Evolutionary conservation across 257 asterid species (phyloP), one percentile per base, ranked within the genome.

Genomic region (Gardenia jasminoides): DNA sequence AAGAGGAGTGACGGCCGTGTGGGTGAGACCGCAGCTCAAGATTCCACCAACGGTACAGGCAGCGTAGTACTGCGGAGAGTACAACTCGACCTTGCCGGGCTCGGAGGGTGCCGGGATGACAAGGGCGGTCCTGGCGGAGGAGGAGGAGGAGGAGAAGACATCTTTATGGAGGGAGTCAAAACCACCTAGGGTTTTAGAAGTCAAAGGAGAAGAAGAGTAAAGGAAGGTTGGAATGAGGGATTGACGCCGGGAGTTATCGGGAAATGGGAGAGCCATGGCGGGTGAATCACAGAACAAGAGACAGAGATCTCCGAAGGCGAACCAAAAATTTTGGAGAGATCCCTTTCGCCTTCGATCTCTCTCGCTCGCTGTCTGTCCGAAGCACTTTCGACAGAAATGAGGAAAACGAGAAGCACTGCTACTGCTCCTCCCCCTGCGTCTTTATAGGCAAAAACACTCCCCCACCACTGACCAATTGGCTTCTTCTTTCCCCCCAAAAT

Each of bases 1-100:
- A 31, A 94, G 98, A 80, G 98, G 98, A 71, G 97, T 94, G 83
- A 94, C 98, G 68, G 98, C 74, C 97, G 83, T 94, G 83, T 94
- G 98, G 44, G 98, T 94, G 50, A 94, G 95, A 61, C 98, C 98
- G 80, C 98, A 94, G 86, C 98, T 94, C 78, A 94, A 88, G 33
- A 94, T 89, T 78, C 98, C 98, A 74, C 98, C 98, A 80, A 24
- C 84, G 0, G 98, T 92, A 79, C 97, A 94, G 41, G 97, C 98
- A 31, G 93, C 96, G 76, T 94, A 94, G 82, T 44, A 94, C 77
- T 87, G 90, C 2, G 98, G 91, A 26, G 99, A 95, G 88, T 84
- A 90, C 89, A 95, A 61, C 89, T 89, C 94, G 85, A 95, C 83
- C 93, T 91, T 94, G 6, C 90, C 88, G 33, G 91, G 87, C 82